These are phyloP conservation scores for Auriscalpium orientale DNA, from an alignment of 768 basidiomycete genomes.

Conservation along the genomic window DNA sequence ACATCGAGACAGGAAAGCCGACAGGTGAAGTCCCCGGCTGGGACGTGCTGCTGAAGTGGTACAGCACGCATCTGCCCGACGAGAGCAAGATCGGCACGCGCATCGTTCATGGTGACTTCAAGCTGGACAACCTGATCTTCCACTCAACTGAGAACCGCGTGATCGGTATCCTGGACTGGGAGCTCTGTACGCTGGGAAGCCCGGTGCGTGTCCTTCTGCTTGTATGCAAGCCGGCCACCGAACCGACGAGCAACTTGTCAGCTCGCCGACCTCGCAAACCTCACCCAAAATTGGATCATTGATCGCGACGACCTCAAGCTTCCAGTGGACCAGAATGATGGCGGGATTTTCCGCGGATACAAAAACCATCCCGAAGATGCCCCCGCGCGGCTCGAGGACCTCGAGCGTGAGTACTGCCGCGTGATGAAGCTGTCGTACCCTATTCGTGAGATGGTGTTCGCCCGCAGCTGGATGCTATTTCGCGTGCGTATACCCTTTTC, in stretches of 20 bases:
- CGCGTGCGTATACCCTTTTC: conserved; percentile 39
- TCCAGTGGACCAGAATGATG: conserved; percentile 8
- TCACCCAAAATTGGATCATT: conserved; percentile 79
- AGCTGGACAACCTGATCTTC: conserved; percentile 95
- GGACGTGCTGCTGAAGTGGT: conserved; percentile 70
- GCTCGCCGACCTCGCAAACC: conserved; percentile 86
- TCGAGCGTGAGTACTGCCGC: conserved; percentile 79
- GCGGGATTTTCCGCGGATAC: conserved; percentile 42
- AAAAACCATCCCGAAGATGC: conserved; percentile 50
- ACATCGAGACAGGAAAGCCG: conserved; percentile 51
- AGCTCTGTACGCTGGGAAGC: conserved; percentile 90
- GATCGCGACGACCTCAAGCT: conserved; percentile 34
- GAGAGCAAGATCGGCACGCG: conserved; percentile 67
- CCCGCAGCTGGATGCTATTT: conserved; percentile 80
- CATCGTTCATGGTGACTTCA: conserved; percentile 98
- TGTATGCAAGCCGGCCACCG: background rate
- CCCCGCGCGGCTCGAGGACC: conserved; percentile 58
- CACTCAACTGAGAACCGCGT: conserved; percentile 88
- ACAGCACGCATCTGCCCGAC: conserved; percentile 63
- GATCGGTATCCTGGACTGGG: conserved; percentile 97
- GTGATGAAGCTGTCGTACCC: conserved; percentile 63
- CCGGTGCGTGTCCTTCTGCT: conserved; percentile 47
- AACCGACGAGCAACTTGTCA: conserved; percentile 17
- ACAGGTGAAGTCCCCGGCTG: conserved; percentile 72
- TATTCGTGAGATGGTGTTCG: conserved; percentile 71